Base-by-base conservation (phyloP, 306 rosid species). In the Amphicarpaea edgeworthii region DNA sequence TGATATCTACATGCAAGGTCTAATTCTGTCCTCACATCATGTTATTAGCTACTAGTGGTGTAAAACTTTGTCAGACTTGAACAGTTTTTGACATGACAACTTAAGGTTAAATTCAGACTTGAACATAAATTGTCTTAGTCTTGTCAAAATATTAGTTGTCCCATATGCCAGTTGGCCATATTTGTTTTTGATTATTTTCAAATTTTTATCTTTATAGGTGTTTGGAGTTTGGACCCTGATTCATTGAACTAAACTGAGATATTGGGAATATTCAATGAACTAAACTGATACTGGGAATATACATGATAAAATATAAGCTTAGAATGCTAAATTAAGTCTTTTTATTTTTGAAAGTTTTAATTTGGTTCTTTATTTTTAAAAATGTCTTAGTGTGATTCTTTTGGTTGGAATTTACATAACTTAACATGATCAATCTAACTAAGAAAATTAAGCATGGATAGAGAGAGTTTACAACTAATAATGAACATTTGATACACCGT, bases 11-110 rank as follows among this genome's bases (percentile, higher is more conserved):
- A 8, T 21, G 14, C 12, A 51, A 51, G 7, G 40, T 34, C 9
- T 34, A 34, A 34, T 34, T 34, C 40, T 6, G 40, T 9, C 40
- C 40, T 4, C 40, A 34, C 12, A 51, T n/a, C n/a, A n/a, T n/a
- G n/a, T n/a, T 19, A 17, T 9, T 20, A 53, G 60, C 30, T 54
- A 21, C 28, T 5, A 54, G 8, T 8, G 6, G 3, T 54, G 59
- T 54, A 54, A 11, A 10, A 21, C 32, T 2, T 10, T 54, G 32
- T n/a, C 32, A 9, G 61, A 54, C n/a, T 54, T 4, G 15, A 54
- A 54, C 61, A 21, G 61, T 54, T 54, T 54, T 54, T 54, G 61
- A 54, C 11, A 54, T 21, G 61, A 21, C 60, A 21, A 21, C 3
- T 54, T 10, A 21, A 1, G 61, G 9, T 21, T 23, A 21, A 20